Conservation (phyloP, 345 rosid species). For the Eucalyptus fibrosa region DNA sequence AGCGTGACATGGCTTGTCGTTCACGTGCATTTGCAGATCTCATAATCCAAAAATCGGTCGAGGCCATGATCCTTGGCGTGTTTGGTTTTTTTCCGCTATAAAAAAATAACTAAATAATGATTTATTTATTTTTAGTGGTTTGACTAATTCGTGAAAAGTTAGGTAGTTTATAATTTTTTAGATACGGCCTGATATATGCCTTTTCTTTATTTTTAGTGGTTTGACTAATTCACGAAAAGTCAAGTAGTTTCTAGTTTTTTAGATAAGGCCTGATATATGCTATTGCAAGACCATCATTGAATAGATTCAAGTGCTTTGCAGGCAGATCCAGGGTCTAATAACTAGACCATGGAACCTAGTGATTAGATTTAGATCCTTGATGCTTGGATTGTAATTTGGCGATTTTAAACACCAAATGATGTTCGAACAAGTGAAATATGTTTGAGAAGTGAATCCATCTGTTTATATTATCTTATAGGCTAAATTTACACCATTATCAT, state of each 20-base stretch:
- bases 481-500: neutral
- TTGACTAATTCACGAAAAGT: too few species aligned
- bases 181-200: too few species aligned
- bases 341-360: neutral
- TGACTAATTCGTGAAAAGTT: neutral
- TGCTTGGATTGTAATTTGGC: too few species aligned
- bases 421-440: neutral
- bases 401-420: neutral
- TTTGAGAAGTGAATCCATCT: neutral
- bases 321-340: accelerated
- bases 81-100: too few species aligned
- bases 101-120: too few species aligned
- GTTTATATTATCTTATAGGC: neutral
- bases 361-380: neutral
- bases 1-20: neutral
- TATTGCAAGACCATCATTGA: neutral
- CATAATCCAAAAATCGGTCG: too few species aligned
- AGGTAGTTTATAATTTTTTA: too few species aligned
- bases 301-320: neutral
- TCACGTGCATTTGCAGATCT: too few species aligned
- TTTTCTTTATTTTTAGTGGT: too few species aligned
- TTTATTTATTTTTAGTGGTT: neutral
- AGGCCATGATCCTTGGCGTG: too few species aligned
- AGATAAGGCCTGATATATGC: neutral
- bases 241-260: too few species aligned